A percentile compares a stretch with the other conserved stretches of the same genome.
Evolutionary conservation across 2,329 filamentous ascomycete species (phyloP).

Genomic region (Alternaria consortialis): DNA sequence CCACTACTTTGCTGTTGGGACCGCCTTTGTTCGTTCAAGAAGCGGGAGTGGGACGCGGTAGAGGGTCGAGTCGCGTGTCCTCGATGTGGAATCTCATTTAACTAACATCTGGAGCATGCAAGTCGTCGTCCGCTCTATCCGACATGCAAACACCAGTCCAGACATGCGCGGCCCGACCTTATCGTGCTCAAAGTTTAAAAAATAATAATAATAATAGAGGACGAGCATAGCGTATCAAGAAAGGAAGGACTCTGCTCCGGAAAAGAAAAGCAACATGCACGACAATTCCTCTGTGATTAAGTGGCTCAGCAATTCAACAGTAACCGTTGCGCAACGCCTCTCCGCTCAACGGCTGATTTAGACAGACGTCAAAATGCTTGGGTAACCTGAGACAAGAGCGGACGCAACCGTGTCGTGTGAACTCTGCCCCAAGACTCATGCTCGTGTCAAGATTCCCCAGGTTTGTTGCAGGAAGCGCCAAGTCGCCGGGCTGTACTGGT

Average conservation of each 20-base stretch:
- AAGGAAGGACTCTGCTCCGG: background rate
- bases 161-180: constrained; percentile 4
- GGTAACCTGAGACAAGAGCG: constrained; percentile 9
- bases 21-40: background rate
- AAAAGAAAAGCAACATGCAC: constrained; percentile 1
- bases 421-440: constrained; percentile 9
- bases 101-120: constrained; percentile 2
- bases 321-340: background rate
- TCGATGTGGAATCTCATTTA: constrained; percentile 12
- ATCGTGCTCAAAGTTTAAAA: background rate
- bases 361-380: constrained; percentile 14
- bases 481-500: background rate
- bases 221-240: background rate
- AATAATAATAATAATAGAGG: background rate
- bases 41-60: constrained; percentile 3
- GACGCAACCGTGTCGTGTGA: constrained; percentile 5
- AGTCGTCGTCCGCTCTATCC: constrained; percentile 6
- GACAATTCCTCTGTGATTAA: background rate
- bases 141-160: constrained; percentile 2
- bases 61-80: constrained; percentile 2
- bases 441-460: constrained; percentile 17
- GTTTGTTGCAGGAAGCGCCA: constrained; percentile 12
- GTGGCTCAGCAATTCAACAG: background rate
- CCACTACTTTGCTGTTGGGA: constrained; percentile 12
- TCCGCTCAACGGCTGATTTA: background rate